Evolutionary conservation across 495 filamentous ascomycete genomes (phyloP).

Genomic region (Neurospora sp.): DNA sequence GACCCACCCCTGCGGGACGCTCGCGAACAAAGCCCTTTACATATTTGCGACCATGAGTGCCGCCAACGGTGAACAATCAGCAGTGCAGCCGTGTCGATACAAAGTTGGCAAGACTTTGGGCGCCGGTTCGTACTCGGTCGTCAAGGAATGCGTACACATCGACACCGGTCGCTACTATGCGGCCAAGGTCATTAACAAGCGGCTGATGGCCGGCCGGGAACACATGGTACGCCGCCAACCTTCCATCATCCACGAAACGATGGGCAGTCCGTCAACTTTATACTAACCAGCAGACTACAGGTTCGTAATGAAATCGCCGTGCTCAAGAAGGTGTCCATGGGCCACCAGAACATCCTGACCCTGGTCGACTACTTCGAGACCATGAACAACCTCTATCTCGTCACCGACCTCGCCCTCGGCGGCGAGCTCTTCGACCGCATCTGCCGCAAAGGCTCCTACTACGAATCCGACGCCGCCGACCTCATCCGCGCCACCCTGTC

Average conservation of each 20-base stretch:
- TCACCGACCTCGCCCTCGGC: conserved; percentile 92
- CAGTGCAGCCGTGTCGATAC: conserved; percentile 60
- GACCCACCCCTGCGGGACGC: background rate
- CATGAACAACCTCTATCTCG: conserved; percentile 97
- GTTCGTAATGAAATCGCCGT: conserved; percentile 98
- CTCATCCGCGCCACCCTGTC: conserved; percentile 90
- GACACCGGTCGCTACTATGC: conserved; percentile 97
- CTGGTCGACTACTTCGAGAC: conserved; percentile 99
- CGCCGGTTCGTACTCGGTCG: conserved; percentile 93
- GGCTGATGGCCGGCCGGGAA: conserved; percentile 92
- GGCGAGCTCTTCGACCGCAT: conserved; percentile 98
- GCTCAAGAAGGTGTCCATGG: conserved; percentile 92
- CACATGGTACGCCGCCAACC: conserved; percentile 64
- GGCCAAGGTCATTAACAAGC: conserved; percentile 98
- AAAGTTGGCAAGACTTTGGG: conserved; percentile 98
- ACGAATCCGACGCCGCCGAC: conserved; percentile 92
- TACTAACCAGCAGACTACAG: conserved; percentile 30
- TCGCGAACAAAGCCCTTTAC: background rate
- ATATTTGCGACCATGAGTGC: conserved; percentile 21
- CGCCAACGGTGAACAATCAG: conserved; percentile 24
- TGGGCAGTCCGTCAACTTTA: background rate
- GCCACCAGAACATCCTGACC: conserved; percentile 94
- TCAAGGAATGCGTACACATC: conserved; percentile 99
- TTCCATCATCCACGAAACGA: background rate
- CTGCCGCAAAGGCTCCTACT: conserved; percentile 96